Base-by-base conservation (phyloP, 306 rosid species). In the Dalbergia cultrata region DNA sequence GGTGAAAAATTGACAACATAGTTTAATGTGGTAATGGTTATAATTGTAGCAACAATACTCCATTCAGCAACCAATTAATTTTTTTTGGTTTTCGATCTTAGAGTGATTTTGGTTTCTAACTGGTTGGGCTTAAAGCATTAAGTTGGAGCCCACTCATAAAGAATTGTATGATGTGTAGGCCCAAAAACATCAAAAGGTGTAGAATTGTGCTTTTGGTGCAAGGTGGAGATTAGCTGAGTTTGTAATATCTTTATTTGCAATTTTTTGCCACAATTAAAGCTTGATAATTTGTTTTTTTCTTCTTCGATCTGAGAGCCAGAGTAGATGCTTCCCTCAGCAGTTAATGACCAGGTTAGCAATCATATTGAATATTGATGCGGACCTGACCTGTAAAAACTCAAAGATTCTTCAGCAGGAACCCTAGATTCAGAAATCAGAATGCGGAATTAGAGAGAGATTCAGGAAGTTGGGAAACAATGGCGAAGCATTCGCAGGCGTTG, bases 401-500 rank as follows among this genome's bases (percentile, higher is more conserved):
- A 54, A n/a, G 35, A 68, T 37, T 64, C 35, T 37, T 64, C 35
- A 63, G 81, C 10, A 7, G 14, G 64, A 81, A 71, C 65, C 72
- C 65, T 45, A 57, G 43, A 37, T 63, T 49, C 54, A n/a, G 16
- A 13, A 37, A 17, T 62, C 6, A 39, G 81, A 79, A 75, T 72
- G 79, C 72, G 58, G 35, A 60, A 54, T 19, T 21, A 65, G 56
- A 11, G 14, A 59, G 47, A 12, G 44, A 50, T 52, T 53, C 5
- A 13, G 5, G 53, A 58, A 10, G 13, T 12, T 37, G 50, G 6
- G 0, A 72, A 77, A 9, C 22, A 69, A 90, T 90, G 92, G 92
- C 69, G 81, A 90, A 83, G 79, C 88, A 86, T 54, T 60, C 80
- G 18, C 85, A 45, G 62, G 64, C 83, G 1, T 84, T 82, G 92